Evolutionary conservation across 306 rosid genomes (phyloP), one percentile per base, ranked within the genome.

Genomic region (Trifolium fragiferum): DNA sequence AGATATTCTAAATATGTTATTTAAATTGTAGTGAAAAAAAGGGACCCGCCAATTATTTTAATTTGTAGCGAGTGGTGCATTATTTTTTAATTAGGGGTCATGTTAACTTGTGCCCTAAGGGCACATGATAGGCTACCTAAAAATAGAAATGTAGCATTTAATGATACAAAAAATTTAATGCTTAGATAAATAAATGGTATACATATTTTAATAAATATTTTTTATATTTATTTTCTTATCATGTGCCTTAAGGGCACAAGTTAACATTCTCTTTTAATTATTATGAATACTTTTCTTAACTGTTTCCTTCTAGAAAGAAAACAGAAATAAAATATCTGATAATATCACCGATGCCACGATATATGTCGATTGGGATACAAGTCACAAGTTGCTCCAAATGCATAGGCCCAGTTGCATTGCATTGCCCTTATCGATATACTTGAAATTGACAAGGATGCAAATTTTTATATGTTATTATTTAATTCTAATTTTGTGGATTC

Each of bases 221-320:
- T n/a, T n/a, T n/a, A n/a, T n/a, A n/a, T n/a, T n/a, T n/a, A n/a
- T n/a, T n/a, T n/a, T n/a, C n/a, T n/a, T n/a, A n/a, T n/a, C n/a
- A n/a, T n/a, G n/a, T n/a, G n/a, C n/a, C n/a, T n/a, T n/a, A n/a
- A n/a, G n/a, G n/a, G n/a, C n/a, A n/a, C n/a, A n/a, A n/a, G n/a
- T n/a, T n/a, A n/a, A n/a, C n/a, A n/a, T n/a, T n/a, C n/a, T n/a
- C n/a, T n/a, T n/a, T n/a, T n/a, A n/a, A n/a, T n/a, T n/a, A n/a
- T 53, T 20, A 13, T 11, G 23, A 32, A 46, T 30, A 67, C 44
- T 64, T 8, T 64, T 18, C 23, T 4, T 7, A 47, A 65, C 44
- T 21, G 53, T 38, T 59, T 68, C 65, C 76, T 80, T 75, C 73
- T 75, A 61, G 84, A 75, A 0, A 40, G 7, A 51, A 23, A n/a